These are phyloP conservation scores for Monosporascus sp. DNA, from an alignment of 2,329 filamentous ascomycete species.

Conservation along the genomic window DNA sequence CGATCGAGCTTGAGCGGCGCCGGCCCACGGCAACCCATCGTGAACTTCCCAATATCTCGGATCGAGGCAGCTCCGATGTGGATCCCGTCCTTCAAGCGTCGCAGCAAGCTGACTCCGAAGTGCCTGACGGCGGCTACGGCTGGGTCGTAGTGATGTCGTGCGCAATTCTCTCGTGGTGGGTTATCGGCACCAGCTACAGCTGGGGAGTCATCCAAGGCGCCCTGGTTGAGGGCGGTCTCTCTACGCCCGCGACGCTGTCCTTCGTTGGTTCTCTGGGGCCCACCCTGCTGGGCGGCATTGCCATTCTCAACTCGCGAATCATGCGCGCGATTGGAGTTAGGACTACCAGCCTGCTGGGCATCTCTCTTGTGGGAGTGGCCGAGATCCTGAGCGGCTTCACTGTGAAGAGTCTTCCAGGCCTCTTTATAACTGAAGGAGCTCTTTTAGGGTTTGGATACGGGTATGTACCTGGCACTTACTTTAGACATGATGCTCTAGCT, in stretches of 20 bases:
- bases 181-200: conserved; percentile 48
- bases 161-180: conserved; percentile 49
- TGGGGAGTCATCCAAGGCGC: conserved; percentile 58
- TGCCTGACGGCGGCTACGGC: conserved; percentile 50
- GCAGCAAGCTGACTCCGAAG: background rate
- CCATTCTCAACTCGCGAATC: conserved; percentile 45
- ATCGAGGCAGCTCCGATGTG: background rate
- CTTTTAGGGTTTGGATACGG: conserved; percentile 39
- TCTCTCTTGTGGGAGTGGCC: conserved; percentile 43
- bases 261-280: conserved; percentile 59
- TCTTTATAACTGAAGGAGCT: conserved; percentile 45
- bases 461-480: conserved; percentile 14
- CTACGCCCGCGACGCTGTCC: conserved; percentile 45
- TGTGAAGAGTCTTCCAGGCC: conserved; percentile 35
- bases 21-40: background rate
- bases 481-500: background rate
- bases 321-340: conserved; percentile 44
- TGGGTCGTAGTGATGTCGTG: conserved; percentile 49
- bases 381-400: conserved; percentile 43
- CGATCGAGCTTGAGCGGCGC: background rate
- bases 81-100: background rate
- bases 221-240: conserved; percentile 43
- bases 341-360: conserved; percentile 40
- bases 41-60: background rate
- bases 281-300: conserved; percentile 45